These are phyloP conservation scores for Hordeum pubiflorum DNA, from an alignment of 202 grass and related monocot genomes.

Conservation along the genomic window DNA sequence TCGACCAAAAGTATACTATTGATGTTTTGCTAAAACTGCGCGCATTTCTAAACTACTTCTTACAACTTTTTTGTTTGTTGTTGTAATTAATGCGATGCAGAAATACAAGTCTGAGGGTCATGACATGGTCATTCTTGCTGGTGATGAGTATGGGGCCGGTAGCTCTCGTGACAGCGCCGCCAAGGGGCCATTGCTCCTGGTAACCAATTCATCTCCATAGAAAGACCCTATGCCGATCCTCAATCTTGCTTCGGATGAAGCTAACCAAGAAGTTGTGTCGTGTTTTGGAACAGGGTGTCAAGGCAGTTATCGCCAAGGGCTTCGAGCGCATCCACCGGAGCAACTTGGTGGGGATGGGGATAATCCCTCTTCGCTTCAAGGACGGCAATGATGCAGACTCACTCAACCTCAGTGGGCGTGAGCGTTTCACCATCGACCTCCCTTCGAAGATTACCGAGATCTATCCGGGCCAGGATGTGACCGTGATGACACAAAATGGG, in stretches of 20 bases:
- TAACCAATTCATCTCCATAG: not conserved
- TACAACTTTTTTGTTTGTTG: not conserved
- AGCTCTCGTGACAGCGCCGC: slow-evolving; percentile 78
- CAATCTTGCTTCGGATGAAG: not conserved
- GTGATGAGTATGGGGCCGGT: slow-evolving; percentile 67
- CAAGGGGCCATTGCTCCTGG: slow-evolving; percentile 70
- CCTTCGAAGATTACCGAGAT: slow-evolving; percentile 37
- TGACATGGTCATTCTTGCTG: slow-evolving; percentile 49
- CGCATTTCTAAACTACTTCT: not conserved
- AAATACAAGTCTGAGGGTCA: slow-evolving; percentile 64
- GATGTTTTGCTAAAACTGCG: not conserved
- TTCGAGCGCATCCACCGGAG: slow-evolving; percentile 82
- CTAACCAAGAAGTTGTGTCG: not conserved
- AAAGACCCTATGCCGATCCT: not conserved
- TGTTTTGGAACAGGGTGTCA: slow-evolving; percentile 48
- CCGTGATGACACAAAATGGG: slow-evolving; percentile 34
- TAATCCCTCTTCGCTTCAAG: slow-evolving; percentile 66
- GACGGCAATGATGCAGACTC: slow-evolving; percentile 51
- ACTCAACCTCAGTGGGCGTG: slow-evolving; percentile 44
- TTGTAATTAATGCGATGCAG: slow-evolving; percentile 27
- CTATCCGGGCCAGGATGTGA: slow-evolving; percentile 52
- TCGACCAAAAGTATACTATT: not conserved
- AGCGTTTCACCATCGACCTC: slow-evolving; percentile 52
- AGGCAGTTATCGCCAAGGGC: slow-evolving; percentile 65
- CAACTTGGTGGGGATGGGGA: slow-evolving; percentile 73